Evolutionary conservation across 2,329 filamentous ascomycete species (phyloP).

Genomic region (Aspergillus sp.): DNA sequence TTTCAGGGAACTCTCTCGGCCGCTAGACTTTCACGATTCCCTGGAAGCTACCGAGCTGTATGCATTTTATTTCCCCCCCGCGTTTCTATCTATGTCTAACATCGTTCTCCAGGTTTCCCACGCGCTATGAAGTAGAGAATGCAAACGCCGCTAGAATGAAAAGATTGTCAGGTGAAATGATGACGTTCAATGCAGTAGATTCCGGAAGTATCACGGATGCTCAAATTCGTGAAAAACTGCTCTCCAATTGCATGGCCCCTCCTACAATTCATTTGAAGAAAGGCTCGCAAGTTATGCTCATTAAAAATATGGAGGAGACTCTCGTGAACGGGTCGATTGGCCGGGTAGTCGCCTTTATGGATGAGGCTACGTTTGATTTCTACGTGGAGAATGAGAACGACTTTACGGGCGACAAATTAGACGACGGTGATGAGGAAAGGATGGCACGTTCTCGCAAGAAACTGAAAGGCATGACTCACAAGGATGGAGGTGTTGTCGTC

Average conservation of each 20-base stretch:
- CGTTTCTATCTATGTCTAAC: not conserved
- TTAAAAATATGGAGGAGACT: conserved; percentile 95
- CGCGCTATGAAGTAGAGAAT: conserved; percentile 80
- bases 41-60: conserved; percentile 82
- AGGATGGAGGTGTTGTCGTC: conserved; percentile 49
- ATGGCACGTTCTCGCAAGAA: conserved; percentile 53
- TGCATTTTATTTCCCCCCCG: conserved; percentile 21
- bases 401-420: conserved; percentile 51
- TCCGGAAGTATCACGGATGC: conserved; percentile 67
- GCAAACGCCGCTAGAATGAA: conserved; percentile 77
- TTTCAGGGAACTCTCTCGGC: conserved; percentile 72
- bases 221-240: conserved; percentile 69
- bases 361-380: conserved; percentile 59
- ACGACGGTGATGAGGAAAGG: conserved; percentile 45
- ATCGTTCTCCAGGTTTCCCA: conserved; percentile 66
- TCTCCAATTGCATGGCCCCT: conserved; percentile 92
- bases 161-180: conserved; percentile 66
- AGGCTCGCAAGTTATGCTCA: conserved; percentile 97
- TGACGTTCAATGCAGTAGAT: conserved; percentile 73
- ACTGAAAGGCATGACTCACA: conserved; percentile 54
- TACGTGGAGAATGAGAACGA: conserved; percentile 60
- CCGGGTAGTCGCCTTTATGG: conserved; percentile 80
- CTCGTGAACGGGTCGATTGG: conserved; percentile 94
- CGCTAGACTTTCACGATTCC: conserved; percentile 69
- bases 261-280: conserved; percentile 78